These are phyloP conservation scores for Venturia aucupariae DNA, from an alignment of 2,329 filamentous ascomycete species.

Conservation along the genomic window DNA sequence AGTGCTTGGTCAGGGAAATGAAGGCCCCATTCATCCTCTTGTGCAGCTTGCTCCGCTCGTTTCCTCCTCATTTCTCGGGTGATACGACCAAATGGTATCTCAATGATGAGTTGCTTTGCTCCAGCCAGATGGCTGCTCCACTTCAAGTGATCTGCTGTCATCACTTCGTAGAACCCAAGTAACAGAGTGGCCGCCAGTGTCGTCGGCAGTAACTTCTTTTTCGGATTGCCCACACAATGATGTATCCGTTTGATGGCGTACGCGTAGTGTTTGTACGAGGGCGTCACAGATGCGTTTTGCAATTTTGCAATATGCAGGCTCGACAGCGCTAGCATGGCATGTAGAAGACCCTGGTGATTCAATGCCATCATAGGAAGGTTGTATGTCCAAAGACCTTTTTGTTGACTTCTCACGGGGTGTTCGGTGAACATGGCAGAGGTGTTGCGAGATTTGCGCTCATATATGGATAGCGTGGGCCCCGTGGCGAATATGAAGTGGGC, in stretches of 20 bases:
- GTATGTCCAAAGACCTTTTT: conserved; percentile 57
- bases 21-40: not conserved
- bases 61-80: conserved; percentile 60
- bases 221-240: conserved; percentile 56
- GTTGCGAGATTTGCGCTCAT: conserved; percentile 72
- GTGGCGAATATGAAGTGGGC: conserved; percentile 88
- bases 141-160: conserved; percentile 87
- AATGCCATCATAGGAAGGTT: conserved; percentile 79
- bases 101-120: conserved; percentile 68
- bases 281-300: conserved; percentile 62
- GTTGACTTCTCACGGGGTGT: conserved; percentile 49
- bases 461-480: conserved; percentile 76
- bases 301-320: conserved; percentile 83
- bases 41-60: conserved; percentile 34
- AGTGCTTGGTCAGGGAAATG: conserved; percentile 15
- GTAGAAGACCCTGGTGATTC: conserved; percentile 75
- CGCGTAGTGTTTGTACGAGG: conserved; percentile 87
- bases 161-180: conserved; percentile 87
- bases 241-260: conserved; percentile 71
- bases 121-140: conserved; percentile 92
- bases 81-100: conserved; percentile 69
- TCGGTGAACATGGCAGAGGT: conserved; percentile 57
- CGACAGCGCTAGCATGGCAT: conserved; percentile 80
- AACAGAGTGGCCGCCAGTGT: conserved; percentile 84
- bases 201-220: conserved; percentile 58